These are phyloP conservation scores for Themeda triandra DNA, from an alignment of 176 grass and related monocot species.

Conservation along the genomic window DNA sequence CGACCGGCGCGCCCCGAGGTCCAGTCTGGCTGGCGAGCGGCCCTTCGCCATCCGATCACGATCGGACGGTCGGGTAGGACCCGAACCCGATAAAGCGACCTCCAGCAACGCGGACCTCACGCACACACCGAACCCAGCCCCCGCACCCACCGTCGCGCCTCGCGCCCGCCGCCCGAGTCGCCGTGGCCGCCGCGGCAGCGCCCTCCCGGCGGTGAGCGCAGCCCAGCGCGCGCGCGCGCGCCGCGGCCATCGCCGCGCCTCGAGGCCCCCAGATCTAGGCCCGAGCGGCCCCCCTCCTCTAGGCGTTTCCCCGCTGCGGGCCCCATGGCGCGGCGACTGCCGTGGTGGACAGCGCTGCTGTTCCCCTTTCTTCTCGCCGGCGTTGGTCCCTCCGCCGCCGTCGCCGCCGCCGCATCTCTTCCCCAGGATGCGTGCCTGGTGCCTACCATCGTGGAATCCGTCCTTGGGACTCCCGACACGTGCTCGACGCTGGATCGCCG, in stretches of 20 bases:
- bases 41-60: not conserved
- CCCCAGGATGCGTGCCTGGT: conserved; percentile 26
- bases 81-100: conserved; percentile 42
- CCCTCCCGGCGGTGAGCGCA: conserved; percentile 26
- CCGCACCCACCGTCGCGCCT: conserved; percentile 5
- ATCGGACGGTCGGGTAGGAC: conserved; percentile 1
- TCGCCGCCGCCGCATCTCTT: not conserved
- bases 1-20: not conserved
- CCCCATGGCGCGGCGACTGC: conserved; percentile 35
- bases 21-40: not conserved
- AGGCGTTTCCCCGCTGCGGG: not conserved
- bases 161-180: conserved; percentile 32
- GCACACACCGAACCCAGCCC: conserved; percentile 21
- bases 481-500: conserved; percentile 47
- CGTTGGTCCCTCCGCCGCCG: not conserved
- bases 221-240: not conserved
- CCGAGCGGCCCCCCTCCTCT: not conserved
- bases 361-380: conserved; percentile 28
- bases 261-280: conserved; percentile 37
- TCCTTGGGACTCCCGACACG: conserved; percentile 24
- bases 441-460: conserved; percentile 1
- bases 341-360: conserved; percentile 29
- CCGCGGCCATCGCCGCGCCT: not conserved
- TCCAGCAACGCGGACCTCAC: conserved; percentile 28
- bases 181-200: conserved; percentile 24